Percentiles rank a stretch among this genome's conserved stretches.
Evolutionary conservation across 306 rosid species (phyloP).

Genomic region (Nissolia schottii): DNA sequence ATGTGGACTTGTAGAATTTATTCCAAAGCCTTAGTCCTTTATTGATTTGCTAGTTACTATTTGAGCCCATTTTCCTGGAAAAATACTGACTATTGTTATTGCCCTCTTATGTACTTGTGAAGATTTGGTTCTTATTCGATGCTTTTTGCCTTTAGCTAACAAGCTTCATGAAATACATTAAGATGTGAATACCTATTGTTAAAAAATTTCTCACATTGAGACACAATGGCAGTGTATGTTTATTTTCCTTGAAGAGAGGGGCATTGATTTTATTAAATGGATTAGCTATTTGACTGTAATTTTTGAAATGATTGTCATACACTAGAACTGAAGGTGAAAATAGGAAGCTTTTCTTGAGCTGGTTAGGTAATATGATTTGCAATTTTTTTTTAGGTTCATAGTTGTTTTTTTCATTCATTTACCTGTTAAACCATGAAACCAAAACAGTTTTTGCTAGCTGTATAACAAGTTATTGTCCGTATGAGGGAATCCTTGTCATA

Average conservation of each 20-base stretch:
- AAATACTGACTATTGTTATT: conserved; percentile 1
- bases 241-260: neutral
- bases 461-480: neutral
- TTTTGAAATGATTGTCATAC: conserved; percentile 3
- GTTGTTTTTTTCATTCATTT: neutral
- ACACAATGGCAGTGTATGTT: neutral
- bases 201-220: neutral
- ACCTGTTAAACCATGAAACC: neutral
- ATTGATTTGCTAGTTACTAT: conserved; percentile 1
- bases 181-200: neutral
- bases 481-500: neutral
- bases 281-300: neutral
- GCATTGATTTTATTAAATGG: neutral
- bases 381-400: neutral
- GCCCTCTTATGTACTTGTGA: neutral
- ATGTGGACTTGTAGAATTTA: neutral
- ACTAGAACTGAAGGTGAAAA: neutral
- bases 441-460: neutral
- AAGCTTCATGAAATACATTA: neutral
- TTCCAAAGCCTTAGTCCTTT: neutral
- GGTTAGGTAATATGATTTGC: neutral
- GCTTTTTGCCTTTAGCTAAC: neutral
- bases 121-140: neutral
- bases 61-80: neutral
- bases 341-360: conserved; percentile 14